Evolutionary conservation across 768 basidiomycete species (phyloP).

Genomic region (Tricholoma bakamatsutake): DNA sequence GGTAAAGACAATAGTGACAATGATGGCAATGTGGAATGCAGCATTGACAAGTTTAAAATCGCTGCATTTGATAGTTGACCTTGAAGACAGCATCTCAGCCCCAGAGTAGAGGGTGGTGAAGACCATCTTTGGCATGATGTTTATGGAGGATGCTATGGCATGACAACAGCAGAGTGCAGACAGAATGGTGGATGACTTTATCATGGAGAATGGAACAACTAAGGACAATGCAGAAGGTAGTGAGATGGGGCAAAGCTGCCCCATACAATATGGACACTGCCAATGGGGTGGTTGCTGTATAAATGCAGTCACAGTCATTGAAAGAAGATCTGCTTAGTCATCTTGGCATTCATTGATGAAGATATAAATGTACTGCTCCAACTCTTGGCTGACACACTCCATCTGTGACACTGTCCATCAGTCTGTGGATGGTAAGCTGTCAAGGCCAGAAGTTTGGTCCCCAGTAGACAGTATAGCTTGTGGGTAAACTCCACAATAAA

Average conservation of each 20-base stretch:
- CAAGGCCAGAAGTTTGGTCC: too few relatives aligned
- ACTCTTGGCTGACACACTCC: background rate
- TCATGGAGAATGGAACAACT: conserved; percentile 54
- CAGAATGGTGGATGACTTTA: conserved; percentile 65
- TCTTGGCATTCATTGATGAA: too few relatives aligned
- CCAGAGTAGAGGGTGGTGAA: conserved; percentile 41
- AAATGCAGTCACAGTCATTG: too few relatives aligned
- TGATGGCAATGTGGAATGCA: conserved; percentile 33
- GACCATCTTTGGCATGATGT: conserved; percentile 92
- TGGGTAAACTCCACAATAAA: too few relatives aligned
- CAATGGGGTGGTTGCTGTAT: conserved; percentile 40
- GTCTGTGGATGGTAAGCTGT: too few relatives aligned
- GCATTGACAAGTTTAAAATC: conserved; percentile 48
- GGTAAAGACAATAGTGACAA: conserved; percentile 26
- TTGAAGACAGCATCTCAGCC: conserved; percentile 23
- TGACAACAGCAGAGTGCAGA: conserved; percentile 54
- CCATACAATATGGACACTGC: conserved; percentile 19
- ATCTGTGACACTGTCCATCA: too few relatives aligned
- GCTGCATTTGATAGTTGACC: conserved; percentile 63
- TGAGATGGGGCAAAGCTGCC: conserved; percentile 23
- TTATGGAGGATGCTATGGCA: conserved; percentile 91
- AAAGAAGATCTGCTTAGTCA: too few relatives aligned
- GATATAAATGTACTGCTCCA: conserved; percentile 12
- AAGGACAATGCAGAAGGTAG: conserved; percentile 21
- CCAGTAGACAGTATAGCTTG: too few relatives aligned